Percentiles rank a stretch among this genome's conserved stretches.
Conservation (phyloP, 2,329 filamentous ascomycete species). For the Aspergillus sp. region DNA sequence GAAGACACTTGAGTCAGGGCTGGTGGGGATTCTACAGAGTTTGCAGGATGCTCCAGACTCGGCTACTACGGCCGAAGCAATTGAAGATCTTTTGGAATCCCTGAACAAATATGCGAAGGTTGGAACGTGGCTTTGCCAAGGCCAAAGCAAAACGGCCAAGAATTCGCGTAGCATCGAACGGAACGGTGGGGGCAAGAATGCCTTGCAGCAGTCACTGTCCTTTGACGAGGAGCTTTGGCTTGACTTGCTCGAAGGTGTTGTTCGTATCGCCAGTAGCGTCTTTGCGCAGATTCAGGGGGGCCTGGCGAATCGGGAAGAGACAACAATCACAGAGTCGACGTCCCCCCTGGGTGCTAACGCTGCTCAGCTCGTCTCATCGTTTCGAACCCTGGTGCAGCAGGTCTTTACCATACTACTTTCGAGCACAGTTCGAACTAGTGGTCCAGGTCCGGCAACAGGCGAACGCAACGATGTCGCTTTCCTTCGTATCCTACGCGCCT, state of each 20-base stretch:
- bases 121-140: conserved; percentile 92
- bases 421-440: conserved; percentile 60
- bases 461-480: conserved; percentile 68
- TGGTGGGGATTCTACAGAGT: conserved; percentile 70
- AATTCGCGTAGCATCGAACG: conserved; percentile 27
- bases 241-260: conserved; percentile 62
- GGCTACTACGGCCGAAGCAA: conserved; percentile 61
- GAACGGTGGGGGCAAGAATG: conserved; percentile 41
- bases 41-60: conserved; percentile 57
- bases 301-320: background rate
- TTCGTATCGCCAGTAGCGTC: conserved; percentile 63
- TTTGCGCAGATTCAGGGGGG: conserved; percentile 54
- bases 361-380: conserved; percentile 58
- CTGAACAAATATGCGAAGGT: conserved; percentile 89
- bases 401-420: conserved; percentile 84
- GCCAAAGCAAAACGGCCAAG: conserved; percentile 66
- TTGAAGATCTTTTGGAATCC: conserved; percentile 71
- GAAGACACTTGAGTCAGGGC: conserved; percentile 72
- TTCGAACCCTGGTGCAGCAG: conserved; percentile 82
- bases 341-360: conserved; percentile 21
- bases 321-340: conserved; percentile 21
- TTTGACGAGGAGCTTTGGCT: conserved; percentile 66
- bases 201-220: conserved; percentile 57
- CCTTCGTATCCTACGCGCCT: conserved; percentile 82
- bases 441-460: conserved; percentile 28